Percentiles rank a stretch among this genome's conserved stretches.
These are phyloP conservation scores for Candida germanica DNA, from an alignment of 805 yeast species.

Conservation along the genomic window DNA sequence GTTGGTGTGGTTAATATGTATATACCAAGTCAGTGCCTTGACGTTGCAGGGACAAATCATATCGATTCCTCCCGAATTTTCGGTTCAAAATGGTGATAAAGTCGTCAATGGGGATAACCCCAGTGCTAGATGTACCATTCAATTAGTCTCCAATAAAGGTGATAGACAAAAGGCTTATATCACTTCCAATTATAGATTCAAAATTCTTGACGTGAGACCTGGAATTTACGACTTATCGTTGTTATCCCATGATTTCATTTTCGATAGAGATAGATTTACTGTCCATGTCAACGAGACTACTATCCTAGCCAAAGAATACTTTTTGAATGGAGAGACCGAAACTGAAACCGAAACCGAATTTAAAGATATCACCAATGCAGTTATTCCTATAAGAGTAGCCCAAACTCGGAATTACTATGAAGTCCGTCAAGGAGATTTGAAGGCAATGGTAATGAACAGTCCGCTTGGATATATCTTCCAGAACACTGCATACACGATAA, in stretches of 20 bases:
- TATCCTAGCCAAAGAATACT: constrained; percentile 23
- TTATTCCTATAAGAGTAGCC: constrained; percentile 9
- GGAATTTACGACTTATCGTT: constrained; percentile 37
- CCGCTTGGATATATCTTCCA: constrained; percentile 42
- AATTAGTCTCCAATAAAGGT: constrained; percentile 11
- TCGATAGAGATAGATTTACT: constrained; percentile 23
- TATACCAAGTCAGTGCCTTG: no score
- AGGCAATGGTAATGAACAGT: constrained; percentile 33
- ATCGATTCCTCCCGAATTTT: constrained; percentile 24
- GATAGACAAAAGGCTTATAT: constrained; percentile 16
- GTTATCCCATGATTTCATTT: constrained; percentile 34
- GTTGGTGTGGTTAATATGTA: no score
- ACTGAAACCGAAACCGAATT: background rate
- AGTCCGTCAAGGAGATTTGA: constrained; percentile 24
- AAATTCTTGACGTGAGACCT: constrained; percentile 17
- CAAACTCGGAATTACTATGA: constrained; percentile 34
- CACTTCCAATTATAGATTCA: constrained; percentile 24
- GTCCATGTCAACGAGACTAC: constrained; percentile 21
- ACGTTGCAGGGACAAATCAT: constrained; percentile 20
- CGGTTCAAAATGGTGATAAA: constrained; percentile 6
- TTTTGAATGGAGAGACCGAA: constrained; percentile 11
- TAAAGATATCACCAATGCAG: background rate
- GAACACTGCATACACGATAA: constrained; percentile 31
- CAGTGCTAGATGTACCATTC: constrained; percentile 28
- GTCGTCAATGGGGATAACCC: constrained; percentile 36